Evolutionary conservation across 1,284 basidiomycete genomes (phyloP).

Genomic region (Wallemia hederae): DNA sequence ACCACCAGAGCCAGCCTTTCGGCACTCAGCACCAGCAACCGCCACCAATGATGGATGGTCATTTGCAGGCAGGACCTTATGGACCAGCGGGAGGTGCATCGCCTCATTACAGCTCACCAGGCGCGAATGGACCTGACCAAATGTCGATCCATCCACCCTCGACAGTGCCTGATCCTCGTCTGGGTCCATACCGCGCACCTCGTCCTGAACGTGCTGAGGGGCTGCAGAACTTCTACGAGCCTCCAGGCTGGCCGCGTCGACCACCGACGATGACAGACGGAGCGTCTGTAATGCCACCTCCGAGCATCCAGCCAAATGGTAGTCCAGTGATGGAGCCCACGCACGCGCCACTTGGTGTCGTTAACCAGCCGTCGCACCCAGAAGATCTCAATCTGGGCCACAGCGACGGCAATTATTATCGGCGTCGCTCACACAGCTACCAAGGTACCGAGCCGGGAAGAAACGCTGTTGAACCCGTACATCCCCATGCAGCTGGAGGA

Average conservation of each 20-base stretch:
- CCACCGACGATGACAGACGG: neutral
- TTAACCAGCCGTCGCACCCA: neutral
- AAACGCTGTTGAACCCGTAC: neutral
- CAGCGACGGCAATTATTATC: neutral
- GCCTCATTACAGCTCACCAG: neutral
- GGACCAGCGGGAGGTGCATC: neutral
- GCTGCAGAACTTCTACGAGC: neutral
- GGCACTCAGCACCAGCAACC: neutral
- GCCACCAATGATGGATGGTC: neutral
- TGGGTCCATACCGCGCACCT: neutral
- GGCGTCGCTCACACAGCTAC: neutral
- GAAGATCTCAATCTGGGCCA: neutral
- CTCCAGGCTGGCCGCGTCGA: neutral
- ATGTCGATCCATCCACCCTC: neutral
- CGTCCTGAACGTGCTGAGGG: neutral
- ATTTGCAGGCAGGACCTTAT: neutral
- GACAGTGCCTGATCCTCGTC: neutral
- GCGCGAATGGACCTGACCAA: neutral
- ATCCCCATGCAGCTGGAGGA: neutral
- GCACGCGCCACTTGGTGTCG: neutral
- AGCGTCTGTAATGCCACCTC: neutral
- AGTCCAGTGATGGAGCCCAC: neutral
- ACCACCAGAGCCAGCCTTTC: neutral
- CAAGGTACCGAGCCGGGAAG: neutral
- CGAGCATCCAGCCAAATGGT: neutral